Conservation (phyloP, 2,329 filamentous ascomycete species). For the Trichoderma afroharzianum region DNA sequence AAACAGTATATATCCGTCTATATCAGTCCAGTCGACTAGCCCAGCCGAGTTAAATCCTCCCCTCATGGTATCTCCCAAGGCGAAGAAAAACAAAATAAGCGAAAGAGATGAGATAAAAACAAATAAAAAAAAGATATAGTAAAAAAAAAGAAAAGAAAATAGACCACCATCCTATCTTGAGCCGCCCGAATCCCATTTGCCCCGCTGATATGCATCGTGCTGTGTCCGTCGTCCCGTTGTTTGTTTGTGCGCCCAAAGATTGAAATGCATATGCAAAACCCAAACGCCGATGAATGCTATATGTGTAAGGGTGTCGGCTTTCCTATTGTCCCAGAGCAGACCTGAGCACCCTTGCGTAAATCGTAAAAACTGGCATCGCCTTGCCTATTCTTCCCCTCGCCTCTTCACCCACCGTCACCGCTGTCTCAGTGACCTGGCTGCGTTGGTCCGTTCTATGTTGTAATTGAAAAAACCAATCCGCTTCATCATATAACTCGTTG, state of each 20-base stretch:
- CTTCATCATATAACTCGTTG: neutral
- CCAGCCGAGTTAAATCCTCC: neutral
- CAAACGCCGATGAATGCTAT: conserved; percentile 12
- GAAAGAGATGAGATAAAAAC: neutral
- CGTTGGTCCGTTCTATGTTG: neutral
- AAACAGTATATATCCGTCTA: neutral
- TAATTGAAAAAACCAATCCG: neutral
- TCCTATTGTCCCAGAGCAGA: neutral
- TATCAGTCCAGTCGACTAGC: neutral
- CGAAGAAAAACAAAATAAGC: neutral
- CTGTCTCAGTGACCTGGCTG: neutral
- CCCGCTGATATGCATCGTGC: conserved; percentile 7
- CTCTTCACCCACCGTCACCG: neutral
- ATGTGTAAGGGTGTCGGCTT: neutral
- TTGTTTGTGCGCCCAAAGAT: conserved; percentile 10
- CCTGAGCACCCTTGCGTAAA: neutral
- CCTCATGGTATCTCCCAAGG: conserved; percentile 7
- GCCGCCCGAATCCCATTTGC: neutral
- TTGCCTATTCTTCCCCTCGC: neutral
- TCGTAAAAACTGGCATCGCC: neutral
- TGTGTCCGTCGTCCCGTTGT: conserved; percentile 5
- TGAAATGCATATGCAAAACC: conserved; percentile 8
- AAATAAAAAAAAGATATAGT: neutral
- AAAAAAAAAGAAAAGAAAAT: neutral
- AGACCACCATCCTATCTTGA: neutral